These are phyloP conservation scores for Ascochyta koolunga DNA, from an alignment of 2,329 filamentous ascomycete species.

Conservation along the genomic window DNA sequence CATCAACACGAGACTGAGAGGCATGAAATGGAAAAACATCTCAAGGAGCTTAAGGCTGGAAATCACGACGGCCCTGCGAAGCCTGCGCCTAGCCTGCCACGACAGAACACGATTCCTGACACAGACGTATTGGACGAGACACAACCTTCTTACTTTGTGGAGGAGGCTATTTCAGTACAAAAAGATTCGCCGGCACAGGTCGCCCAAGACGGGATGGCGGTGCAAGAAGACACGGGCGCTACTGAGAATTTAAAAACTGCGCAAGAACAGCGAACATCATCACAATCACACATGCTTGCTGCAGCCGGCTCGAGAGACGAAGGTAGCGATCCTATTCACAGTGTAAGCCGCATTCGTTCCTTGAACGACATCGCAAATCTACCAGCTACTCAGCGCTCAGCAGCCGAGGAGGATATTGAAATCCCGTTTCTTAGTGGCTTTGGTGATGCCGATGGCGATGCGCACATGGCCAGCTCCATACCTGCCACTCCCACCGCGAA, in stretches of 20 bases:
- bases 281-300: slow-evolving; percentile 21
- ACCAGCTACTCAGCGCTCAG: slow-evolving; percentile 41
- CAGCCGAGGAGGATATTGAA: slow-evolving; percentile 40
- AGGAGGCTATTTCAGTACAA: not conserved
- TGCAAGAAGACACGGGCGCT: slow-evolving; percentile 23
- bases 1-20: not conserved
- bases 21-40: not conserved
- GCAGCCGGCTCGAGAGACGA: slow-evolving; percentile 23
- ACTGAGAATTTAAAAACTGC: slow-evolving; percentile 43
- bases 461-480: slow-evolving; percentile 31
- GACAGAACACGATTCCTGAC: slow-evolving; percentile 41
- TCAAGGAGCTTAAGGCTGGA: not conserved
- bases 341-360: slow-evolving; percentile 28
- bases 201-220: not conserved
- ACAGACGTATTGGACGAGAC: slow-evolving; percentile 44
- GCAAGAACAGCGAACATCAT: slow-evolving; percentile 45
- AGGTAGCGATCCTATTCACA: slow-evolving; percentile 20
- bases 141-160: slow-evolving; percentile 35
- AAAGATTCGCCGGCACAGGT: not conserved
- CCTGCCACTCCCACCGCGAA: slow-evolving; percentile 36
- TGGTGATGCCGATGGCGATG: slow-evolving; percentile 43
- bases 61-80: not conserved
- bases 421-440: slow-evolving; percentile 41
- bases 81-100: slow-evolving; percentile 22
- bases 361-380: slow-evolving; percentile 46